Evolutionary conservation across 1,284 basidiomycete genomes (phyloP).

Genomic region (Cutaneotrichosporon dermatis): DNA sequence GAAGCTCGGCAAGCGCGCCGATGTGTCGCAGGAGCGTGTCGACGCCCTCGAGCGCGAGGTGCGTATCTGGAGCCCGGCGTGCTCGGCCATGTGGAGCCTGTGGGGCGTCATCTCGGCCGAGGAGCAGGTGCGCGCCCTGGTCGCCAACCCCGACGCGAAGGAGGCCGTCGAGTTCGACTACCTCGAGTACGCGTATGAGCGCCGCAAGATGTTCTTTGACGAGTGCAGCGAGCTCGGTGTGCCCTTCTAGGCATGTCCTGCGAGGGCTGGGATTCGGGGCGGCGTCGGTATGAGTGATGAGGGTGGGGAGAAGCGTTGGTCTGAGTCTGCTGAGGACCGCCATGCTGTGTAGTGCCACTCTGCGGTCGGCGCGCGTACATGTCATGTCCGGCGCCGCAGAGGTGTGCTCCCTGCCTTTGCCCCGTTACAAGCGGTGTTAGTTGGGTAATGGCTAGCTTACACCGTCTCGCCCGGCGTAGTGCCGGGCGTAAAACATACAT

Average conservation of each 20-base stretch:
- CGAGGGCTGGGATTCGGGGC: too few species aligned
- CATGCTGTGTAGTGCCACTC: too few species aligned
- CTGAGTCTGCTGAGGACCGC: too few species aligned
- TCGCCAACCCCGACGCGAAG: slow-evolving; percentile 23
- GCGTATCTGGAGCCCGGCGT: slow-evolving; percentile 75
- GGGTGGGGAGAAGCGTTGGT: too few species aligned
- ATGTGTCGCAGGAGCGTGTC: slow-evolving; percentile 37
- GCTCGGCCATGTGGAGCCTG: slow-evolving; percentile 82
- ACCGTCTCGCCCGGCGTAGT: too few species aligned
- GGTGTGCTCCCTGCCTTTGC: too few species aligned
- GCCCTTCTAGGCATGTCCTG: slow-evolving; percentile 1
- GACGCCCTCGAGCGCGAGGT: slow-evolving; percentile 68
- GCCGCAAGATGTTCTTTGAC: slow-evolving; percentile 46
- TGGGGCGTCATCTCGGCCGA: slow-evolving; percentile 89
- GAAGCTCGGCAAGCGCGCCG: slow-evolving; percentile 27
- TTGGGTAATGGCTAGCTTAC: too few species aligned
- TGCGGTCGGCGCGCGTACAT: too few species aligned
- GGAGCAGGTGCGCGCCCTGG: slow-evolving; percentile 65
- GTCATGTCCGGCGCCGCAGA: too few species aligned
- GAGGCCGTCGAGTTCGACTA: slow-evolving; percentile 45
- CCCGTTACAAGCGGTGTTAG: too few species aligned
- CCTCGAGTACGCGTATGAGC: slow-evolving; percentile 47
- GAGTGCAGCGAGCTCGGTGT: slow-evolving; percentile 41
- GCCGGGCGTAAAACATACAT: too few species aligned
- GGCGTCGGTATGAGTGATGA: too few species aligned